Percentiles rank a stretch among this genome's conserved stretches.
phyloP scores from a whole-genome alignment of 495 filamentous ascomycete genomes.

The Penicillium coffeae region DNA sequence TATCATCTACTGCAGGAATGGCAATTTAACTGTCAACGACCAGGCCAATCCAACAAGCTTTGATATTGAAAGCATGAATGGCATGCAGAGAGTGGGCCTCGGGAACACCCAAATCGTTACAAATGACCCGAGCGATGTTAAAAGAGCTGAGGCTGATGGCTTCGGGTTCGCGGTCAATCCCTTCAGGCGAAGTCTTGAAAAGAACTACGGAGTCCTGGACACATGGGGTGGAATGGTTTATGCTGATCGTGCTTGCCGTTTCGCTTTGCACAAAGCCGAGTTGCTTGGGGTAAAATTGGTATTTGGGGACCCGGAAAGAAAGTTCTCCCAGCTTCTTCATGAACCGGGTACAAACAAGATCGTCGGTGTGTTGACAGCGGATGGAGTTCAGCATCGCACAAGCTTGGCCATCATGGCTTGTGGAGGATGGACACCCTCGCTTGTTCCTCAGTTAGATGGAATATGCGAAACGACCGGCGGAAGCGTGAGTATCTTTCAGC shows the following conservation, averaged over 20 bases:
- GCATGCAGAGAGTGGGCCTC: conserved; percentile 29
- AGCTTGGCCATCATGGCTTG: conserved; percentile 70
- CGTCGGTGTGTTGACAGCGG: conserved; percentile 27
- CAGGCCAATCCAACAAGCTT: conserved; percentile 18
- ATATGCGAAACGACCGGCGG: conserved; percentile 44
- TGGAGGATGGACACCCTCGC: conserved; percentile 69
- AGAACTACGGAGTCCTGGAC: conserved; percentile 30
- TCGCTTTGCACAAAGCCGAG: conserved; percentile 34
- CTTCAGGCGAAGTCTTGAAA: conserved; percentile 9
- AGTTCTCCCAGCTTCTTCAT: background rate
- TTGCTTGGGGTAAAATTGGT: conserved; percentile 32
- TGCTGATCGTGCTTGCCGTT: conserved; percentile 42
- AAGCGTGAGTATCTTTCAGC: conserved; percentile 30
- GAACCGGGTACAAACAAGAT: background rate
- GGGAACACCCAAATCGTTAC: conserved; percentile 27
- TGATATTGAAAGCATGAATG: conserved; percentile 18
- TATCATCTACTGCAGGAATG: conserved; percentile 34
- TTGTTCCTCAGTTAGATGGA: conserved; percentile 46
- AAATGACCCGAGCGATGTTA: conserved; percentile 22
- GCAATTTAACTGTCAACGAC: conserved; percentile 3
- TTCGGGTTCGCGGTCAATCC: conserved; percentile 30
- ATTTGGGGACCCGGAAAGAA: conserved; percentile 13
- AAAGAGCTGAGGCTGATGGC: conserved; percentile 23
- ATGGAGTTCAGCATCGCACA: conserved; percentile 40
- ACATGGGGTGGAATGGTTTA: conserved; percentile 34